Percentiles rank a stretch among this genome's conserved stretches.
These are phyloP conservation scores for Ilex asprella DNA, from an alignment of 257 asterid genomes.

Conservation along the genomic window DNA sequence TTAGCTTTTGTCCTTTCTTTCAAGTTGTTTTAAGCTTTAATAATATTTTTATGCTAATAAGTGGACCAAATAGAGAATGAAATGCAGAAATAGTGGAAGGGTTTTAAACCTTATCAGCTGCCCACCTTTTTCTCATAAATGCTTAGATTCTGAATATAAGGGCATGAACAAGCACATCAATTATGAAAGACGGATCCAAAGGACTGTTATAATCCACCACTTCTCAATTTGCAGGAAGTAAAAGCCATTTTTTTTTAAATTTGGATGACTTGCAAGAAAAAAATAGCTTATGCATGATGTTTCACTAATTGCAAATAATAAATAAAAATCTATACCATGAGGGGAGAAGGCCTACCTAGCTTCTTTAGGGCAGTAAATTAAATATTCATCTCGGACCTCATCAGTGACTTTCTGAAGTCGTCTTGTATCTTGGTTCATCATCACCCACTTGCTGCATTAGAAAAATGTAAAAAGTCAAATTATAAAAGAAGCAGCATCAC, in stretches of 20 bases:
- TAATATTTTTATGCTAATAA: too few species aligned
- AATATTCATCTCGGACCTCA: constrained; percentile 81
- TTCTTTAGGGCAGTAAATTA: constrained; percentile 59
- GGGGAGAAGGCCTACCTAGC: constrained; percentile 46
- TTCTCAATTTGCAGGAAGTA: neutral
- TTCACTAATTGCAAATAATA: neutral
- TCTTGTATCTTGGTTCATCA: constrained; percentile 95
- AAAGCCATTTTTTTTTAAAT: neutral
- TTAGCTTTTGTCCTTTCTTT: too few species aligned
- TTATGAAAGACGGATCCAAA: neutral
- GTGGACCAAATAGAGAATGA: too few species aligned
- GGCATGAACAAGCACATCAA: neutral
- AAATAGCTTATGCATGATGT: neutral
- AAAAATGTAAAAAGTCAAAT: neutral
- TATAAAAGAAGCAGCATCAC: too few species aligned
- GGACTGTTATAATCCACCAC: neutral
- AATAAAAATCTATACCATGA: neutral
- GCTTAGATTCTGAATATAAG: neutral
- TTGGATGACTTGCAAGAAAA: too few species aligned
- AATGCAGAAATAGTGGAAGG: too few species aligned
- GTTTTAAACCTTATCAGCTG: too few species aligned
- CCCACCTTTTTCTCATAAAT: too few species aligned
- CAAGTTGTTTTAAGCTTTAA: too few species aligned
- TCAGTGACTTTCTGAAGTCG: constrained; percentile 88
- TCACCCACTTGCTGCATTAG: constrained; percentile 91